A percentile compares a stretch with the other conserved stretches of the same genome.
Evolutionary conservation across 805 yeast species (phyloP).

Genomic region (Brettanomyces sp.): DNA sequence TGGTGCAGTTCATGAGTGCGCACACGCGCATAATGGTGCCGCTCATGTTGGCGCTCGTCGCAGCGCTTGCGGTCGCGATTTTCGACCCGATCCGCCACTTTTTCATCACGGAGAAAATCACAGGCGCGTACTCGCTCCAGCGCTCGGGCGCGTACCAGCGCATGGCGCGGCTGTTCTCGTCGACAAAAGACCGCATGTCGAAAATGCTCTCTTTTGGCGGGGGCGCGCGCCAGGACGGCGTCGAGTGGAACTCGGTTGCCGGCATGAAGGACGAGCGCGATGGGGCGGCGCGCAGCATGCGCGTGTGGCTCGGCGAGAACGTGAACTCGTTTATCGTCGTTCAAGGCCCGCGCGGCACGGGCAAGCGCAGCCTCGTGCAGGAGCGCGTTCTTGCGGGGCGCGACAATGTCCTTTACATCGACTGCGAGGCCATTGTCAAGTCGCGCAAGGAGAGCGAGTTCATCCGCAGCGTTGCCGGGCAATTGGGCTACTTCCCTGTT

Average conservation of each 20-base stretch:
- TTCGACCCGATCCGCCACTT: conserved; percentile 91
- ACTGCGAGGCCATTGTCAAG: conserved; percentile 70
- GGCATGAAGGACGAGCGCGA: conserved; percentile 60
- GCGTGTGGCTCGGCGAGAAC: conserved; percentile 78
- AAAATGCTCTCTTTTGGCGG: conserved; percentile 10
- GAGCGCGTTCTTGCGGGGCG: conserved; percentile 55
- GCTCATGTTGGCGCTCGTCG: conserved; percentile 61
- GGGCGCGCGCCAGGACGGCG: conserved; percentile 1
- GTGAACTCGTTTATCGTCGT: conserved; percentile 84
- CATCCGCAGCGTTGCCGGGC: conserved; percentile 57
- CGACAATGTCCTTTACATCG: conserved; percentile 55
- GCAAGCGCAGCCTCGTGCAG: conserved; percentile 72
- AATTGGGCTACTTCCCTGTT: conserved; percentile 86
- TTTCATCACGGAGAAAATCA: conserved; percentile 65
- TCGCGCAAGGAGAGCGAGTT: conserved; percentile 66
- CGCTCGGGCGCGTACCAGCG: conserved; percentile 28
- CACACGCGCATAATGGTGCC: conserved; percentile 86
- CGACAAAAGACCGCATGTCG: conserved; percentile 19
- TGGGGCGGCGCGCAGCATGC: conserved; percentile 58
- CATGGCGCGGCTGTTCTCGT: conserved; percentile 22
- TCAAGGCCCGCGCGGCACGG: conserved; percentile 93
- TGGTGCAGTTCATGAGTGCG: conserved; percentile 50
- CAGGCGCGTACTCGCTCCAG: conserved; percentile 47
- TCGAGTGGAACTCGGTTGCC: conserved; percentile 11
- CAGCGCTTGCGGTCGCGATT: conserved; percentile 73